Evolutionary conservation across 345 rosid species (phyloP).

Genomic region (Litchi chinensis): DNA sequence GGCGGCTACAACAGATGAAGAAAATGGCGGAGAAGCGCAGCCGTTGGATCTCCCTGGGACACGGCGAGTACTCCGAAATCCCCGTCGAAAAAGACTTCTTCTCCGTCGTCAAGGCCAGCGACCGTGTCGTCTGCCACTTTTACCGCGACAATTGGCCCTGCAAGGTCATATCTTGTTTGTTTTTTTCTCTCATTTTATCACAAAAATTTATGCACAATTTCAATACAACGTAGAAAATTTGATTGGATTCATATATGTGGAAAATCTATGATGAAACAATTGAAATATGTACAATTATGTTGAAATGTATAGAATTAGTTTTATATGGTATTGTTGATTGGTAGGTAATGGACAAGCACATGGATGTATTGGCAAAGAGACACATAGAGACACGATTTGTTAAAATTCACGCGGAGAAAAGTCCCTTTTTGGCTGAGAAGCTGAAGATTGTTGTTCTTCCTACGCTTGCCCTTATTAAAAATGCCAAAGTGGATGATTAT

Average conservation of each 20-base stretch:
- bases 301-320: background rate
- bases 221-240: no score
- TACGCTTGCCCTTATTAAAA: conserved; percentile 90
- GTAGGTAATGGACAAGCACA: conserved; percentile 96
- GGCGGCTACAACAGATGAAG: conserved; percentile 90
- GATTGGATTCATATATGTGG: no score
- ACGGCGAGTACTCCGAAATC: conserved; percentile 90
- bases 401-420: conserved; percentile 96
- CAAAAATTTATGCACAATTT: background rate
- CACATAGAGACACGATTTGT: conserved; percentile 96
- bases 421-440: conserved; percentile 92
- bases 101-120: conserved; percentile 82
- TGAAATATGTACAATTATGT: no score
- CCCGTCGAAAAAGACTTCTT: conserved; percentile 85
- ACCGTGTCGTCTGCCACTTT: conserved; percentile 94
- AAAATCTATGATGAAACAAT: no score
- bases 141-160: conserved; percentile 99
- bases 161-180: conserved; percentile 46
- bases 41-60: conserved; percentile 97
- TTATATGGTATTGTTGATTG: conserved; percentile 6
- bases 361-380: conserved; percentile 81
- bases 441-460: conserved; percentile 94
- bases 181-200: background rate
- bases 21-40: conserved; percentile 88
- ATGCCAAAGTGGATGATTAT: conserved; percentile 96